phyloP scores from a whole-genome alignment of 225 moss, liverwort and hornwort species.

The Bryoerythrophyllum caledonicum region DNA sequence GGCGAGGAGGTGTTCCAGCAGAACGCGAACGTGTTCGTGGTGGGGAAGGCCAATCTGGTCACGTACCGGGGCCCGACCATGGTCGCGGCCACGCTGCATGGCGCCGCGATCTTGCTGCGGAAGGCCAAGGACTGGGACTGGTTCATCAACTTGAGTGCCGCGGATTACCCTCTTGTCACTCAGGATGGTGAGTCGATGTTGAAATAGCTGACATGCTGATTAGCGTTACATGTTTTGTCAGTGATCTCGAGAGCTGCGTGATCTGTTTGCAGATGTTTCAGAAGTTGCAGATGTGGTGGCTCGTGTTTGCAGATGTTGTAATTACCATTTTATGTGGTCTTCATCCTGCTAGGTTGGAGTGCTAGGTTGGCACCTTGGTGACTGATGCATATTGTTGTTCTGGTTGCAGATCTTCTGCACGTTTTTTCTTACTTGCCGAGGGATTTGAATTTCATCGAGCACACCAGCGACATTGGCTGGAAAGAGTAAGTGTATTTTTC shows the following conservation, averaged over 20 bases:
- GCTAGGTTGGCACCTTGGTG: not conserved
- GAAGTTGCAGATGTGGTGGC: not conserved
- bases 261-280: no score
- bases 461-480: constrained; percentile 96
- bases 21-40: constrained; percentile 67
- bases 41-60: constrained; percentile 80
- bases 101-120: constrained; percentile 78
- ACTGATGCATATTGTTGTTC: not conserved
- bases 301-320: not conserved
- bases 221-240: no score
- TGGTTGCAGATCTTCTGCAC: constrained; percentile 84
- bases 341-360: not conserved
- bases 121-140: constrained; percentile 83
- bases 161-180: constrained; percentile 87
- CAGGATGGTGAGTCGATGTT: constrained; percentile 63
- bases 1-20: constrained; percentile 51
- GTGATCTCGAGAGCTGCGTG: no score
- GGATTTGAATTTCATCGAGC: constrained; percentile 94
- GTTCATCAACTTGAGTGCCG: constrained; percentile 97
- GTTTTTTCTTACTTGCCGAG: constrained; percentile 84
- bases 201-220: no score
- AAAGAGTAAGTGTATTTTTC: constrained; percentile 67
- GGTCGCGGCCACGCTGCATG: constrained; percentile 87
- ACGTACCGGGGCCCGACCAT: constrained; percentile 92
- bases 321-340: not conserved